Evolutionary conservation across 2,329 filamentous ascomycete genomes (phyloP).

Genomic region (Fusarium veterinarium): DNA sequence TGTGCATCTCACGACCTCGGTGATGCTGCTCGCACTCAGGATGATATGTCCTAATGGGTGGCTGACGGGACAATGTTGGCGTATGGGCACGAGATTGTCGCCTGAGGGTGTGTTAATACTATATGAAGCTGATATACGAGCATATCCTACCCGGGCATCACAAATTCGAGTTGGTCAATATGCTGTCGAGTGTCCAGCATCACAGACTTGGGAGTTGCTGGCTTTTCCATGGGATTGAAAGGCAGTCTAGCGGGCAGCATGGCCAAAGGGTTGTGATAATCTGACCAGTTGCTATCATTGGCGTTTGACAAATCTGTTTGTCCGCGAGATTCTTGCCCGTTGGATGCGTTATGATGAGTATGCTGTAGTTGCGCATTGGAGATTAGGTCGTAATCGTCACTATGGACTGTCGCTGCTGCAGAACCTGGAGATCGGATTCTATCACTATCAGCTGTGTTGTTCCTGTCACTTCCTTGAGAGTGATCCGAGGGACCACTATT

Average conservation of each 20-base stretch:
- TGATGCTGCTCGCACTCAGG: not conserved
- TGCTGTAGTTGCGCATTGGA: not conserved
- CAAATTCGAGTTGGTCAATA: not conserved
- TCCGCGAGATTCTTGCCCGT: not conserved
- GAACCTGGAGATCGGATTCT: constrained; percentile 42
- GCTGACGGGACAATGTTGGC: not conserved
- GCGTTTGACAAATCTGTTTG: not conserved
- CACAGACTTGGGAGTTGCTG: not conserved
- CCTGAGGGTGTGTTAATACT: not conserved
- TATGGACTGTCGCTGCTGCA: constrained; percentile 51
- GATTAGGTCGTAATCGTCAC: constrained; percentile 49
- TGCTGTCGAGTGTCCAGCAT: not conserved
- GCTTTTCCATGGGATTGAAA: constrained; percentile 5
- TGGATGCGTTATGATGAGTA: not conserved
- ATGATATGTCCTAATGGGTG: not conserved
- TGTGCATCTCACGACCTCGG: constrained; percentile 22
- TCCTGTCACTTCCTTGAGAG: not conserved
- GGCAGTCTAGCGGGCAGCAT: constrained; percentile 31
- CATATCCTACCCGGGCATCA: not conserved
- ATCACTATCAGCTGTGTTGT: not conserved
- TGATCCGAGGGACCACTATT: not conserved
- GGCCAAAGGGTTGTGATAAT: constrained; percentile 25
- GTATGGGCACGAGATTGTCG: not conserved
- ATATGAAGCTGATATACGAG: not conserved
- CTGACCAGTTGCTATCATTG: constrained; percentile 14